Evolutionary conservation across 1,284 basidiomycete genomes (phyloP), one percentile per base, ranked within the genome.

Genomic region (Coniferiporia sulphurascens): DNA sequence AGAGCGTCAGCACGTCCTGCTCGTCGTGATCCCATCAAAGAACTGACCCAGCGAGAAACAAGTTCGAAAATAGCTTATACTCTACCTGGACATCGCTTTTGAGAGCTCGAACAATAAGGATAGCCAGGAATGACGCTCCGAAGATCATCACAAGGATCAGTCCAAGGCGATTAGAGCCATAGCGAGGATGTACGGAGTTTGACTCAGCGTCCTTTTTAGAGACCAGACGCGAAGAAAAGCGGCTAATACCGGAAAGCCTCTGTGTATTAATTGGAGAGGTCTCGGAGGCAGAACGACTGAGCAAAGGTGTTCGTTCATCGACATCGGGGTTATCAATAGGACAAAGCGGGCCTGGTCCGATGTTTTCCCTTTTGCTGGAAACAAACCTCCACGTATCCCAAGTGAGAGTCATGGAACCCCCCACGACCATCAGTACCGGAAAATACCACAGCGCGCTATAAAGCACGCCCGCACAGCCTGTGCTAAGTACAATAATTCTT

Each of bases 361-460:
- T 32, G 22, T 12, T 32, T 46, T 12, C n/a, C 3, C 4, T n/a
- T 27, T 27, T 27, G 27, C 27, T 27, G 27, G 27, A 27, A 27
- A 5, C 27, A 27, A 3, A 12, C 41, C 41, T 43, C 48, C 62
- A 60, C 27, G 61, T 61, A 64, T 76, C 76, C 73, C 72, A 76
- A 1, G 64, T 13, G 13, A 75, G 54, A 5, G 74, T 73, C 0
- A 65, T 46, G 1, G 69, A 48, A 1, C 76, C 76, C 5, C 71
- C 72, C 3, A 67, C 52, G 6, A 71, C 65, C 50, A 77, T 71
- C 6, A 80, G 59, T 1, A 73, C 68, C 0, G 77, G 77, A 56
- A 76, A 75, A 57, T 76, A 75, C 71, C 74, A 75, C n/a, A 72
- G 70, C 6, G 79, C 75, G 55, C 78, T 78, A 65, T 83, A 83